Evolutionary conservation across 2,329 filamentous ascomycete genomes (phyloP).

Genomic region (Xylariaceae sp.): DNA sequence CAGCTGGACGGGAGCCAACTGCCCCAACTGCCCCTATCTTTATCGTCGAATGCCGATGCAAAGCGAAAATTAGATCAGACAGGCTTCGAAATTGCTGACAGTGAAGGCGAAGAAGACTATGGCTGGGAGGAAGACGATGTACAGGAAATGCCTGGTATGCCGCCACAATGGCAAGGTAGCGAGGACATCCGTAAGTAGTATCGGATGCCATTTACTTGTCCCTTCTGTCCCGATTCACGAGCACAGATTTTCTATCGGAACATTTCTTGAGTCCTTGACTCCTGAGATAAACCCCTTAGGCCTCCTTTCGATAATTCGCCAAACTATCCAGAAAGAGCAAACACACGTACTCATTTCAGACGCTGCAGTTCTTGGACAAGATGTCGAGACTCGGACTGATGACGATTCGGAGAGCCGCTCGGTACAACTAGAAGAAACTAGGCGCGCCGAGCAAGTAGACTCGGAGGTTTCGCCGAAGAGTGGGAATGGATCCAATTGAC

Average conservation of each 20-base stretch:
- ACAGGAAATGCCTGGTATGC: conserved; percentile 59
- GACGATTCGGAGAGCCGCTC: conserved; percentile 29
- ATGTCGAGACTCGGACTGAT: conserved; percentile 43
- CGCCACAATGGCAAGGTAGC: conserved; percentile 70
- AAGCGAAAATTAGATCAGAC: conserved; percentile 69
- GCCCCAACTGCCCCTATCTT: conserved; percentile 38
- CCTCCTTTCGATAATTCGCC: background rate
- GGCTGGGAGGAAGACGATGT: conserved; percentile 72
- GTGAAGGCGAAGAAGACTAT: conserved; percentile 70
- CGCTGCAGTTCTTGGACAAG: conserved; percentile 32
- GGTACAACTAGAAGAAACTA: conserved; percentile 11
- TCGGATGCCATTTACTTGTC: background rate
- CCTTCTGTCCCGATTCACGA: background rate
- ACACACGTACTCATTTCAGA: background rate
- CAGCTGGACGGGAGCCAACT: conserved; percentile 45
- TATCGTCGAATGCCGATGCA: conserved; percentile 44
- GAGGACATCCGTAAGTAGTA: conserved; percentile 52
- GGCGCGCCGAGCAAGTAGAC: conserved; percentile 1
- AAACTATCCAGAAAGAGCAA: background rate
- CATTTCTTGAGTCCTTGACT: background rate
- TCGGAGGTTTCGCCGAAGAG: conserved; percentile 19
- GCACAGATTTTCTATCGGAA: background rate
- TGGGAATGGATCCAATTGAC: conserved; percentile 16
- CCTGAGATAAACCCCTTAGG: background rate
- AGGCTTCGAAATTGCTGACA: conserved; percentile 62